Conservation (phyloP, 257 asterid species). For the Plantago ovata region DNA sequence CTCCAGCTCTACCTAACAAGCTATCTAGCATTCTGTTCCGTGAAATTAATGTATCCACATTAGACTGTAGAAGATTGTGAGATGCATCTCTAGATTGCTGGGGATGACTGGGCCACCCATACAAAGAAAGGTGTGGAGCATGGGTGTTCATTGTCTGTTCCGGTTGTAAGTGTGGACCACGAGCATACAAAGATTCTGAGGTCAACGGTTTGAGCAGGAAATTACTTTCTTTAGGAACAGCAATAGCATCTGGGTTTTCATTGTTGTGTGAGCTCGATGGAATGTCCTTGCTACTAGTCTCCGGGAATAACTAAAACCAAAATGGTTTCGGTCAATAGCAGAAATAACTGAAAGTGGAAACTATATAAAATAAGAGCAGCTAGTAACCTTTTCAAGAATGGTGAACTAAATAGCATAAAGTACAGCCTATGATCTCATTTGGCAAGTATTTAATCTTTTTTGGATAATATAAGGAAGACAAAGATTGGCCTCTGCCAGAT, state of each 20-base stretch:
- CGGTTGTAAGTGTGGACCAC: slow-evolving; percentile 27
- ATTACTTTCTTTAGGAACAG: slow-evolving; percentile 20
- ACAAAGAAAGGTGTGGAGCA: slow-evolving; percentile 20
- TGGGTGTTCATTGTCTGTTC: slow-evolving; percentile 24
- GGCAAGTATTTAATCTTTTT: no score
- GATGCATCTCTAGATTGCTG: slow-evolving; percentile 34
- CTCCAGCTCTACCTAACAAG: slow-evolving; percentile 41
- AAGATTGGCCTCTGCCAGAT: no score
- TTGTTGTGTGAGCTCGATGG: slow-evolving; percentile 24
- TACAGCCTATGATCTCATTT: no score
- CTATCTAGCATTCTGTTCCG: slow-evolving; percentile 51
- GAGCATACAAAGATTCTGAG: slow-evolving; percentile 28
- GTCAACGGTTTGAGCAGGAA: slow-evolving; percentile 19
- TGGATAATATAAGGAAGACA: no score
- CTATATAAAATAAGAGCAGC: no score
- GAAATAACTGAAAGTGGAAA: slow-evolving; percentile 3
- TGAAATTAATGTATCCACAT: slow-evolving; percentile 30
- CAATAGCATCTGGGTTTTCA: slow-evolving; percentile 14
- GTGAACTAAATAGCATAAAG: no score
- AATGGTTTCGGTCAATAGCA: not conserved
- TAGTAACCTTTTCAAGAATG: no score
- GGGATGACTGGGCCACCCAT: slow-evolving; percentile 29
- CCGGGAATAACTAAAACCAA: slow-evolving; percentile 55
- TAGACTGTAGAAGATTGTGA: slow-evolving; percentile 22
- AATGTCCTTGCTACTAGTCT: slow-evolving; percentile 23